These are phyloP conservation scores for Hemisphaericaspora xylofermentans DNA, from an alignment of 1,139 yeast species.

Conservation along the genomic window DNA sequence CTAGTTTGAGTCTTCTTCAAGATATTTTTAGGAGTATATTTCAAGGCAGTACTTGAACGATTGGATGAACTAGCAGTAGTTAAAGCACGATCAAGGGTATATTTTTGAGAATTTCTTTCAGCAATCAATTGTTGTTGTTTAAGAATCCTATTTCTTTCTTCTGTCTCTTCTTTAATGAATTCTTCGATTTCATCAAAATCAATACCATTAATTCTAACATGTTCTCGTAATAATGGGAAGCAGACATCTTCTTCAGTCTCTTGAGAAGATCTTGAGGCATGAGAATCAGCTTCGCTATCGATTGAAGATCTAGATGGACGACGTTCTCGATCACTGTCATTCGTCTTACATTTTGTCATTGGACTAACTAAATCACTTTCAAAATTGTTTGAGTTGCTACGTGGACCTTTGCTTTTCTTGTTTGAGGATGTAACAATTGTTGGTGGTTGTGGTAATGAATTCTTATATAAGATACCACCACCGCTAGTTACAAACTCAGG, in stretches of 20 bases:
- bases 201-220: slow-evolving; percentile 66
- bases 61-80: slow-evolving; percentile 16
- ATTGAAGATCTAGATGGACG: slow-evolving; percentile 39
- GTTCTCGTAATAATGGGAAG: slow-evolving; percentile 85
- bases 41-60: slow-evolving; percentile 49
- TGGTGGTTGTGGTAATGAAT: slow-evolving; percentile 1
- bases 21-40: slow-evolving; percentile 55
- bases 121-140: slow-evolving; percentile 33
- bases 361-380: slow-evolving; percentile 34
- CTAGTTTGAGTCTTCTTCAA: slow-evolving; percentile 22
- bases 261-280: slow-evolving; percentile 69
- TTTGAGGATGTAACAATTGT: slow-evolving; percentile 4
- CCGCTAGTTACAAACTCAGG: slow-evolving; percentile 3
- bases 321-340: slow-evolving; percentile 29
- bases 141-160: slow-evolving; percentile 24
- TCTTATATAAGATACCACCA: slow-evolving; percentile 1
- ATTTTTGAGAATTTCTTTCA: slow-evolving; percentile 24
- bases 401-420: slow-evolving; percentile 9
- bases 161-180: slow-evolving; percentile 56
- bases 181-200: slow-evolving; percentile 80
- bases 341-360: slow-evolving; percentile 32
- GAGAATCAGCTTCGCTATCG: slow-evolving; percentile 69
- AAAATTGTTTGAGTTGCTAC: slow-evolving; percentile 19
- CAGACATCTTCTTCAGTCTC: slow-evolving; percentile 98
- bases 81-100: slow-evolving; percentile 3